These are phyloP conservation scores for Lipomyces oligophaga DNA, from an alignment of 805 yeast genomes.

Conservation along the genomic window DNA sequence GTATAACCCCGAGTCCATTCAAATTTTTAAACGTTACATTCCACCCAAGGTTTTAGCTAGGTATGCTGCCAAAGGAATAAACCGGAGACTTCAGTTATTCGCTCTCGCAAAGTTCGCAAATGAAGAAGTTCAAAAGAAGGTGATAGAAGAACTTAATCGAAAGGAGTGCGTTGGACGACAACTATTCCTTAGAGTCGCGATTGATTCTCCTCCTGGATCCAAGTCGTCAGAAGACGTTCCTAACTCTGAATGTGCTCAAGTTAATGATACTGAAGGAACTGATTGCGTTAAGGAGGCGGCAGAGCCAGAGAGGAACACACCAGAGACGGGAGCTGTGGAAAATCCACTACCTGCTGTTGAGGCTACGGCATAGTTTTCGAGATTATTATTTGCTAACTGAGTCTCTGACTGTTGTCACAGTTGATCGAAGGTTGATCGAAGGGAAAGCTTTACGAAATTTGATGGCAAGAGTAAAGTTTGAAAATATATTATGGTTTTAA, in stretches of 20 bases:
- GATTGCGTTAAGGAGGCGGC: not conserved
- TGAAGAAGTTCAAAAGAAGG: conserved; percentile 62
- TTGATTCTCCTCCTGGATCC: conserved; percentile 45
- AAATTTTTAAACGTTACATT: conserved; percentile 53
- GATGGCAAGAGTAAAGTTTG: too few relatives aligned
- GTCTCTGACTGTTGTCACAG: too few relatives aligned
- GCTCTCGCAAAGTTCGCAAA: conserved; percentile 57
- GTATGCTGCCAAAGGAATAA: conserved; percentile 46
- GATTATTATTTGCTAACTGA: too few relatives aligned
- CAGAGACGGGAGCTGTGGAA: conserved; percentile 11
- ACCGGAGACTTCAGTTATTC: conserved; percentile 55
- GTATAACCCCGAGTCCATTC: conserved; percentile 54
- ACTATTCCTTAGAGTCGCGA: conserved; percentile 67
- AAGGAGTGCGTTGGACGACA: conserved; percentile 60
- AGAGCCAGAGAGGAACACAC: too few relatives aligned
- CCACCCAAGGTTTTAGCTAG: conserved; percentile 45
- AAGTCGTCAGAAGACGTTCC: conserved; percentile 13
- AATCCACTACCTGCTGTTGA: conserved; percentile 10
- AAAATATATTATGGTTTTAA: too few relatives aligned
- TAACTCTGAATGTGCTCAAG: conserved; percentile 3
- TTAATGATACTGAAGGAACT: conserved; percentile 4
- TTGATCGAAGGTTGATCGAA: too few relatives aligned
- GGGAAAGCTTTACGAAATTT: too few relatives aligned
- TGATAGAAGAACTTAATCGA: conserved; percentile 65
- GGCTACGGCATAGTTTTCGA: conserved; percentile 7